Conservation (phyloP, 2,329 filamentous ascomycete genomes). For the Drechslerella stenobrocha region DNA sequence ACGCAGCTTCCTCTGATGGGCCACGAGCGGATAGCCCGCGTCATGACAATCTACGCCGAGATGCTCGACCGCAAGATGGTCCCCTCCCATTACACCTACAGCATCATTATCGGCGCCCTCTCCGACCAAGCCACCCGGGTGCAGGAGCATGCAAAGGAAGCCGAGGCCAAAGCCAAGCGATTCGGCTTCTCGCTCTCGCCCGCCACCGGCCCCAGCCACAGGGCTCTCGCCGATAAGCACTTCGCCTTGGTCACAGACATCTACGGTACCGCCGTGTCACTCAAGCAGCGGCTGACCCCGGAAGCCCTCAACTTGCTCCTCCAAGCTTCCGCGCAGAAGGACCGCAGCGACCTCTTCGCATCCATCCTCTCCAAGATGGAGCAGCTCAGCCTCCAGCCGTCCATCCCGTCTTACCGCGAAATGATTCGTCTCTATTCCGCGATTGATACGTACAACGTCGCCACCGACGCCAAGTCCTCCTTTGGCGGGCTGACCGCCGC, state of each 20-base stretch:
- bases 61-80: constrained; percentile 85
- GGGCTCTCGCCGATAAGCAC: constrained; percentile 71
- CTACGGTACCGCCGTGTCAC: constrained; percentile 51
- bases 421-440: constrained; percentile 91
- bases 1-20: constrained; percentile 78
- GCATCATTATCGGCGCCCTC: constrained; percentile 80
- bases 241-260: constrained; percentile 39
- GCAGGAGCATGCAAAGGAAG: constrained; percentile 68
- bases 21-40: constrained; percentile 84
- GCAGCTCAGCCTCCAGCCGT: constrained; percentile 70
- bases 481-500: constrained; percentile 65
- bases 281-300: constrained; percentile 66
- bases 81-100: constrained; percentile 83
- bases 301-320: constrained; percentile 80
- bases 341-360: constrained; percentile 84
- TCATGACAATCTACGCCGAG: constrained; percentile 90
- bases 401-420: constrained; percentile 79
- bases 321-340: constrained; percentile 79
- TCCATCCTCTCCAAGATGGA: constrained; percentile 92
- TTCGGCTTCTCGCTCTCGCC: constrained; percentile 63
- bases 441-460: constrained; percentile 93
- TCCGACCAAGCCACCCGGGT: constrained; percentile 80
- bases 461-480: constrained; percentile 64
- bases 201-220: constrained; percentile 78
- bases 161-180: constrained; percentile 80